Conservation (phyloP, 768 basidiomycete species). For the Russula olivacea region DNA sequence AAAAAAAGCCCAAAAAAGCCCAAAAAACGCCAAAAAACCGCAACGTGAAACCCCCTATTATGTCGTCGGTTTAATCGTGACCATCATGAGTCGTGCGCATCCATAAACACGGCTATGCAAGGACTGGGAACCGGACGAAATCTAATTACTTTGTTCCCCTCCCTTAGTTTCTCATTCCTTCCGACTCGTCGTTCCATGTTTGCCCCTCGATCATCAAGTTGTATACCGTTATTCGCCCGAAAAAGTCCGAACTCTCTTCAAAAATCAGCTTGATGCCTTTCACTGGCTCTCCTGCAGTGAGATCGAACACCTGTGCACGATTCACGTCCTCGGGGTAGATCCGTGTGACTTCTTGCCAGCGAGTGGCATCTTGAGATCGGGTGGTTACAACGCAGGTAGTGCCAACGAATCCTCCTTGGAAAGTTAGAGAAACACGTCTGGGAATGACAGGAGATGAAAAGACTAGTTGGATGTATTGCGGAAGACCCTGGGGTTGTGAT, state of each 20-base stretch:
- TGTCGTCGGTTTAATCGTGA: neutral
- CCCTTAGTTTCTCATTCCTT: neutral
- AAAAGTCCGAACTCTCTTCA: conserved; percentile 79
- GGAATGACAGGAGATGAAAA: conserved; percentile 55
- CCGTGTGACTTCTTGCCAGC: conserved; percentile 48
- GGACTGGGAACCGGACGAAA: neutral
- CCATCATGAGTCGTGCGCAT: neutral
- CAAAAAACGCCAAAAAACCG: too few relatives aligned
- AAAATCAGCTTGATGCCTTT: conserved; percentile 60
- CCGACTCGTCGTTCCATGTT: neutral
- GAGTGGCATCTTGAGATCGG: conserved; percentile 30
- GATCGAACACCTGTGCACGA: conserved; percentile 58
- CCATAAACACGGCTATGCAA: neutral
- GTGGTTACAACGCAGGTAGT: conserved; percentile 51
- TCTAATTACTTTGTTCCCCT: neutral
- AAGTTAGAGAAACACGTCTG: conserved; percentile 53
- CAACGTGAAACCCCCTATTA: too few relatives aligned
- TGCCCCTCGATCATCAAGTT: conserved; percentile 40
- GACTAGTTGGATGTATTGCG: conserved; percentile 64
- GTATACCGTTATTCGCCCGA: conserved; percentile 73
- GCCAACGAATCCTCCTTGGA: conserved; percentile 85
- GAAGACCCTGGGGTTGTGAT: conserved; percentile 51
- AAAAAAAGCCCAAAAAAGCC: too few relatives aligned
- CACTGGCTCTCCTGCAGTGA: conserved; percentile 34
- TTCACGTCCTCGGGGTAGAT: conserved; percentile 81